Percentiles rank a stretch among this genome's conserved stretches.
phyloP scores from a whole-genome alignment of 257 asterid genomes.

The Nicotiana attenuata region DNA sequence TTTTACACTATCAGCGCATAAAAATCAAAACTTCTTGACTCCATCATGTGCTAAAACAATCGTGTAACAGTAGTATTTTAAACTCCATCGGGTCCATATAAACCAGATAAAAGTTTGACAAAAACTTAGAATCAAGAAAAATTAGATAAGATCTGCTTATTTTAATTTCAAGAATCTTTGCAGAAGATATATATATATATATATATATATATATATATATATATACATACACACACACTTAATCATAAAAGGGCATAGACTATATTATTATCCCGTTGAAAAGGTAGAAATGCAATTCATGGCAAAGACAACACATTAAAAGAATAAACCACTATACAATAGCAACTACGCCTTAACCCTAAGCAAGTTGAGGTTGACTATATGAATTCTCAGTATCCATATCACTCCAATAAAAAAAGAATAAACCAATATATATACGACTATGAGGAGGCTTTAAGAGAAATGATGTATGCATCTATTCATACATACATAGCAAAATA shows the following conservation, averaged over 20 bases:
- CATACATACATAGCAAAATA: too few relatives aligned
- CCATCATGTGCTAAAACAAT: too few relatives aligned
- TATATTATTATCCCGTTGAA: neutral
- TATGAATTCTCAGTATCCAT: neutral
- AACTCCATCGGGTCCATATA: neutral
- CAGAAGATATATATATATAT: neutral
- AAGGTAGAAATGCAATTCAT: neutral
- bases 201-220: too few relatives aligned
- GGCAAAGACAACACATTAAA: neutral
- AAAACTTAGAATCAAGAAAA: neutral
- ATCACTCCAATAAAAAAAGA: neutral
- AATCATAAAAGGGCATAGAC: neutral
- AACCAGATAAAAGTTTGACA: neutral
- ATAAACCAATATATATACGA: neutral
- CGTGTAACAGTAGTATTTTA: neutral
- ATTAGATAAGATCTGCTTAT: neutral
- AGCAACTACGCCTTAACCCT: neutral
- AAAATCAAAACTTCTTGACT: too few relatives aligned
- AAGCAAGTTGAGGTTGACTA: neutral
- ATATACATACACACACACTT: neutral
- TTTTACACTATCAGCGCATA: too few relatives aligned
- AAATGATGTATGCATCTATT: too few relatives aligned
- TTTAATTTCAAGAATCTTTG: neutral
- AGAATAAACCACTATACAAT: neutral
- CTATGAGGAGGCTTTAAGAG: too few relatives aligned